Evolutionary conservation across 768 basidiomycete species (phyloP), one percentile per base, ranked within the genome.

Genomic region (Candolleomyces aberdarensis): DNA sequence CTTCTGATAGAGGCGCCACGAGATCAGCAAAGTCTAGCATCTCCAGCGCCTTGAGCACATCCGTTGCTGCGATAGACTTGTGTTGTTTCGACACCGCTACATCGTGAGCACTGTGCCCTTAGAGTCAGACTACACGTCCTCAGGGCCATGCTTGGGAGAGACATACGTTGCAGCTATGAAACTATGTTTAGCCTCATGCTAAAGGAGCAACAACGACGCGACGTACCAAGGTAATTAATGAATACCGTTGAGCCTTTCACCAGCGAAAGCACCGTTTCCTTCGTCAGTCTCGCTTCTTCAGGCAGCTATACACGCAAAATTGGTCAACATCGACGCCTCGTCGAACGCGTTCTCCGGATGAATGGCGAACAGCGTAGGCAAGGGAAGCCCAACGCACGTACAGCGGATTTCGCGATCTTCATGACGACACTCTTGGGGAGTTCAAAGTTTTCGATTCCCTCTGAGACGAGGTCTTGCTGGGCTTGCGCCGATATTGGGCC

Each of bases 161-260:
- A 76, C 78, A 62, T 67, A 81, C 83, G 82, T 82, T 43, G 82
- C 82, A 72, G 83, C 82, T 83, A 36, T 36, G 36, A 36, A 8
- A 1, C 36, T 11, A 36, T 8, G 8, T 3, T 36, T 7, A 36
- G 36, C 36, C 11, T 36, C 36, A 5, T 11, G 36, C 11, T 36
- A 7, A 36, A 36, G 11, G n/a, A 51, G 17, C 5, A 63, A 31
- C 50, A 26, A n/a, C 20, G 19, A 29, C 10, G 29, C 53, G 49
- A 62, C 87, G 65, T 71, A 90, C 96, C 89, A 8, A 98, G 78
- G 67, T 95, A 96, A 72, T 91, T 96, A 65, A 99, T 95, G 72
- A 98, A 98, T 56, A 98, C 90, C 0, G 96, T 96, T 3, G 95
- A 93, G 32, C 89, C 89, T 70, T 95, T 95, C 14, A 91, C 81